Percentiles rank a stretch among this genome's conserved stretches.
Evolutionary conservation across 2,329 filamentous ascomycete genomes (phyloP).

Genomic region (Monilinia vaccinii-corymbosi): DNA sequence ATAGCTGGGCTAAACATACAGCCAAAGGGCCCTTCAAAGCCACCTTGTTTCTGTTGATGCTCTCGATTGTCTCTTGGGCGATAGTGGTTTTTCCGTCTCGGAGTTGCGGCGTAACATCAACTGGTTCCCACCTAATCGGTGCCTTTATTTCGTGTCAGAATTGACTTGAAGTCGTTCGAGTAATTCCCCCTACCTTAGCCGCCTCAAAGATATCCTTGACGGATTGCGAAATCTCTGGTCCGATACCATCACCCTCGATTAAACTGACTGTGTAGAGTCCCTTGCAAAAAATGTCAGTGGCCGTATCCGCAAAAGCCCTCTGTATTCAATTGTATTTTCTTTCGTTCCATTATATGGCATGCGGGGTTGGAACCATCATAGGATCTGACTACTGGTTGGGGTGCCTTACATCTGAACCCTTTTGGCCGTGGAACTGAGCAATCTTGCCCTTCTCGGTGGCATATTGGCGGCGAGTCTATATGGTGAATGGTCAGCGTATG

Average conservation of each 20-base stretch:
- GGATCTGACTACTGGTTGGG: conserved; percentile 5
- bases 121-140: conserved; percentile 92
- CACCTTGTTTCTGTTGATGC: conserved; percentile 91
- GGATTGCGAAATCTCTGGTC: conserved; percentile 92
- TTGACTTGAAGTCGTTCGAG: conserved; percentile 9
- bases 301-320: neutral
- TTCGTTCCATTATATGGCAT: neutral
- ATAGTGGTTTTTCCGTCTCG: conserved; percentile 96
- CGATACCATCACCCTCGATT: conserved; percentile 98
- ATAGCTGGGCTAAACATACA: conserved; percentile 41
- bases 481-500: conserved; percentile 17
- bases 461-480: conserved; percentile 51
- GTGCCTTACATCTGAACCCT: conserved; percentile 71
- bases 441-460: conserved; percentile 57
- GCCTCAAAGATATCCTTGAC: conserved; percentile 98
- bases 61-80: conserved; percentile 83
- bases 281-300: conserved; percentile 37
- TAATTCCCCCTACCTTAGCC: conserved; percentile 60
- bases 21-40: conserved; percentile 97
- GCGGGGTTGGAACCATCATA: conserved; percentile 6
- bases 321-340: conserved; percentile 22
- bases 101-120: conserved; percentile 88
- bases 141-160: conserved; percentile 42
- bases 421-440: conserved; percentile 87
- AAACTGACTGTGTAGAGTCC: conserved; percentile 93